Conservation (phyloP, 1,284 basidiomycete species). For the Leccinum angustisporum region DNA sequence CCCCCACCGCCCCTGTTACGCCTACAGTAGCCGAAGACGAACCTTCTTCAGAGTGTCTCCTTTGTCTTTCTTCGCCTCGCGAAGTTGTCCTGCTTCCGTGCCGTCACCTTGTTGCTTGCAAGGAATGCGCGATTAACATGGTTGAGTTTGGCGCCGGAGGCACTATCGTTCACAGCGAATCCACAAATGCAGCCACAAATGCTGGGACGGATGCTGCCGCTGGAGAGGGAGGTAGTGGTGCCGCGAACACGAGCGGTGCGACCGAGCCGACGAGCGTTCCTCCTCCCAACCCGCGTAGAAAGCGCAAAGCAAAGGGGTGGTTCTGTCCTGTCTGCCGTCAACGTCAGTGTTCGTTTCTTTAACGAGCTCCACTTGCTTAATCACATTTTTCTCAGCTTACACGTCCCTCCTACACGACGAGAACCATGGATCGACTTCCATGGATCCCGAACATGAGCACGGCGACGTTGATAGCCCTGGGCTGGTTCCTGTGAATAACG, state of each 20-base stretch:
- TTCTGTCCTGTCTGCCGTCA: constrained; percentile 92
- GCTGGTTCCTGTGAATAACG: not conserved
- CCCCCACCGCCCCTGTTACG: constrained; percentile 42
- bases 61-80: constrained; percentile 81
- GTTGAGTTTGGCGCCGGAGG: constrained; percentile 92
- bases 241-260: constrained; percentile 20
- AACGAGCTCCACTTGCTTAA: not conserved
- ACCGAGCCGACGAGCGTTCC: constrained; percentile 27
- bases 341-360: constrained; percentile 50
- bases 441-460: constrained; percentile 31
- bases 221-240: constrained; percentile 21
- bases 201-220: constrained; percentile 6
- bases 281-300: constrained; percentile 55
- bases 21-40: constrained; percentile 55
- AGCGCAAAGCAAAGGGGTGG: constrained; percentile 92
- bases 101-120: constrained; percentile 87
- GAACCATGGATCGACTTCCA: constrained; percentile 37
- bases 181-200: constrained; percentile 29
- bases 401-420: constrained; percentile 69
- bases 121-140: constrained; percentile 92
- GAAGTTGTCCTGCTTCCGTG: constrained; percentile 90
- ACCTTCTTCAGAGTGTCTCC: constrained; percentile 81
- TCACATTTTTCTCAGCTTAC: constrained; percentile 57
- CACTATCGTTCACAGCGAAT: constrained; percentile 64
- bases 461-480: constrained; percentile 9